Base-by-base conservation (phyloP, 2,329 filamentous ascomycete species). In the Fusarium torreyae region DNA sequence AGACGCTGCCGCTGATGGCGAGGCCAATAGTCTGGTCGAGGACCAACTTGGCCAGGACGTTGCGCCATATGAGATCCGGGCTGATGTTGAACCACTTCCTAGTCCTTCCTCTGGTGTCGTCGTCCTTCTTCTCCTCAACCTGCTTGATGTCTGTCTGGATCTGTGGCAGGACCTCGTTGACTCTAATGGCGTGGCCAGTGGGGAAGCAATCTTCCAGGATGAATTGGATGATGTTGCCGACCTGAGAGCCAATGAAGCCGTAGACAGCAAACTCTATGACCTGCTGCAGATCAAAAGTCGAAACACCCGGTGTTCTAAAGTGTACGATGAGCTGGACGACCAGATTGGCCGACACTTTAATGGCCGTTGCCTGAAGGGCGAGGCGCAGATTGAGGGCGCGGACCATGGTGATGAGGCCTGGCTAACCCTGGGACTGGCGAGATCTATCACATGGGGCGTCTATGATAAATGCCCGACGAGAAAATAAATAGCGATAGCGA, bases 11-110 rank as follows among this genome's bases (percentile, higher is more conserved):
- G 69, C 77, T 78, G 66, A 80, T 77, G 60, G 72, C 70, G 3
- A 80, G 70, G 20, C 78, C 78, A 40, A 80, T 51, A 38, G 78
- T 80, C 63, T 80, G 78, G 57, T 80, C 78, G 24, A 80, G 72
- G n/a, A 80, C 40, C 46, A 80, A 56, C 70, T 80, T 80, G 24
- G 73, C 73, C 17, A 77, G 45, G 51, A 80, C 71, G 50, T 80
- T 80, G 49, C 72, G 71, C 74, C 77, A 80, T 55, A 71, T 79
- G n/a, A 78, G 66, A n/a, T 75, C 71, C 5, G 71, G 62, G 13
- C 68, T 66, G 24, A 77, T 58, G 34, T 61, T 69, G n/a, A 72
- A 55, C 50, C 66, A 72, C 15, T 38, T 40, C 26, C 58, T 60
- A 15, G 52, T 55, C 26, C 34, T 62, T 9, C 33, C 61, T 11